These are phyloP conservation scores for Acer saccharum DNA, from an alignment of 345 rosid species.

Conservation along the genomic window DNA sequence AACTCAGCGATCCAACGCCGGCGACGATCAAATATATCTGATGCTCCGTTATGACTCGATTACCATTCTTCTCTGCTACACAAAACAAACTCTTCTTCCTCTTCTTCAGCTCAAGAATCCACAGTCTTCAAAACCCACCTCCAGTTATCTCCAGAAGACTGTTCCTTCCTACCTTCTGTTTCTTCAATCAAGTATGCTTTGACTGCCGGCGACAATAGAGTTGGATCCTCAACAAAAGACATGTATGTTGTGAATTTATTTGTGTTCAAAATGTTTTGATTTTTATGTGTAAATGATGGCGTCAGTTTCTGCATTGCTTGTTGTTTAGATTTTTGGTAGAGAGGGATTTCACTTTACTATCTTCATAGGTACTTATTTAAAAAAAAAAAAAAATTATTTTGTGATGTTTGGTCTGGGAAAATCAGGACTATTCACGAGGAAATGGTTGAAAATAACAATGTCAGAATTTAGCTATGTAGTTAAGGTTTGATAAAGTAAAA, in stretches of 20 bases:
- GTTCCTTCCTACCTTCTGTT: slow-evolving; percentile 59
- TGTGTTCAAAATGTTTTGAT: neutral
- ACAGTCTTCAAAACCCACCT: slow-evolving; percentile 32
- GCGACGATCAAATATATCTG: too few relatives aligned
- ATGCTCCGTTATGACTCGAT: too few relatives aligned
- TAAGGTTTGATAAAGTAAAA: neutral
- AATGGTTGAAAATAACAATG: neutral
- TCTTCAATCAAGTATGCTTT: slow-evolving; percentile 83
- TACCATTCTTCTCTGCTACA: slow-evolving; percentile 20
- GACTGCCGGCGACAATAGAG: slow-evolving; percentile 73
- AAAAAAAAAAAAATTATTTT: too few relatives aligned
- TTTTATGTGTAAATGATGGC: neutral
- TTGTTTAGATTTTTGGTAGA: slow-evolving; percentile 55
- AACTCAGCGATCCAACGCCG: too few relatives aligned
- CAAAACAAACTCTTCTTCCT: slow-evolving; percentile 17
- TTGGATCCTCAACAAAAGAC: slow-evolving; percentile 82
- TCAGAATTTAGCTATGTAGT: neutral
- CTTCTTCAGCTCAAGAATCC: slow-evolving; percentile 20
- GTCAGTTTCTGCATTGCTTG: neutral
- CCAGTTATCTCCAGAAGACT: slow-evolving; percentile 58
- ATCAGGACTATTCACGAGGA: neutral
- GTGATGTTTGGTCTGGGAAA: neutral
- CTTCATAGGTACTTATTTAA: slow-evolving; percentile 58
- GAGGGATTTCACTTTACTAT: slow-evolving; percentile 63
- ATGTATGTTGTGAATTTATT: slow-evolving; percentile 40